Percentiles rank a stretch among this genome's conserved stretches.
phyloP scores from a whole-genome alignment of 495 filamentous ascomycete genomes.

The Cudoniella acicularis region DNA sequence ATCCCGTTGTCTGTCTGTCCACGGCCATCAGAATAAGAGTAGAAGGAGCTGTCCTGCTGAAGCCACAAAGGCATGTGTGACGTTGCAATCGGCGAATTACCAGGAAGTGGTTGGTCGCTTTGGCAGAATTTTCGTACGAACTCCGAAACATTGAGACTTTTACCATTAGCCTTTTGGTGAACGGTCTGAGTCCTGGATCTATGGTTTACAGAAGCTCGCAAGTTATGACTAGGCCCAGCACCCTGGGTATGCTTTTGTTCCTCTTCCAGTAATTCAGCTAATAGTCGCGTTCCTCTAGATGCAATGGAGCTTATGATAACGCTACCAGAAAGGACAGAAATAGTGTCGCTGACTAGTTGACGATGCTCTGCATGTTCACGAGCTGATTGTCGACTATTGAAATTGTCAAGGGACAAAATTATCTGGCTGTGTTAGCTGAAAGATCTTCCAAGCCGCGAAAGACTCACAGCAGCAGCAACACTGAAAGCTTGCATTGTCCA shows the following conservation, averaged over 20 bases:
- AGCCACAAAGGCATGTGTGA: conserved; percentile 11
- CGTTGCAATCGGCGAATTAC: neutral
- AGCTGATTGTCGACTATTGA: conserved; percentile 32
- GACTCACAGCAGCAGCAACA: conserved; percentile 40
- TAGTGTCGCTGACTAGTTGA: conserved; percentile 31
- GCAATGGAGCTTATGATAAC: conserved; percentile 34
- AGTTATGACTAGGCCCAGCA: neutral
- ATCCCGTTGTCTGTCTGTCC: neutral
- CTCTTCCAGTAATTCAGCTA: conserved; percentile 27
- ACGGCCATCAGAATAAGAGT: neutral
- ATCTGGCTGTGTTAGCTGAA: conserved; percentile 16
- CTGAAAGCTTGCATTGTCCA: conserved; percentile 50
- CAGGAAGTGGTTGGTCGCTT: neutral
- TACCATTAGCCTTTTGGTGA: neutral
- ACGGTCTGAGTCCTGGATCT: neutral
- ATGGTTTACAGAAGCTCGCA: neutral
- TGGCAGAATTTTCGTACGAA: conserved; percentile 23
- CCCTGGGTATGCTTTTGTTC: neutral
- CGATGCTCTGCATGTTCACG: conserved; percentile 33
- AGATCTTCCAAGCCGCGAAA: neutral
- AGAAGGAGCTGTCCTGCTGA: neutral
- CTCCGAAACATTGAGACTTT: conserved; percentile 14
- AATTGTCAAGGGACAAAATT: conserved; percentile 39
- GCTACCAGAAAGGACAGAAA: conserved; percentile 27
- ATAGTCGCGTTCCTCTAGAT: conserved; percentile 27